Evolutionary conservation across 1,139 yeast species (phyloP).

Genomic region (Kluyveromyces marxianus): DNA sequence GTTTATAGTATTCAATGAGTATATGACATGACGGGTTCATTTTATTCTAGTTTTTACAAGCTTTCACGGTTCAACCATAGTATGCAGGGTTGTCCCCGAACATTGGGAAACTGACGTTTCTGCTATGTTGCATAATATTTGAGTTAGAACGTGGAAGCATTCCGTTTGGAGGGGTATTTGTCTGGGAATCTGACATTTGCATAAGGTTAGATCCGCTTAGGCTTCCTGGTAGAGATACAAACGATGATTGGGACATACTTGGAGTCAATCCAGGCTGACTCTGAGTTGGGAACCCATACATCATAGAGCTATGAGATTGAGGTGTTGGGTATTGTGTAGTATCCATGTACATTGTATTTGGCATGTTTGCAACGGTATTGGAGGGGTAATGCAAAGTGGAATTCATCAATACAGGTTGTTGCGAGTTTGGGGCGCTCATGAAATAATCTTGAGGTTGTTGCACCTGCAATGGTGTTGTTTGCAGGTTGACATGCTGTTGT

Average conservation of each 20-base stretch:
- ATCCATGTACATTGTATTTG: constrained; percentile 1
- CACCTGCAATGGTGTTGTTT: constrained; percentile 7
- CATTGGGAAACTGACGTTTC: constrained; percentile 4
- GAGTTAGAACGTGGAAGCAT: constrained; percentile 2
- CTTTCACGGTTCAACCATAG: neutral
- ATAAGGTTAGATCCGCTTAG: neutral
- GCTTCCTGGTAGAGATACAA: constrained; percentile 4
- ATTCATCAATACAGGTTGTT: constrained; percentile 4
- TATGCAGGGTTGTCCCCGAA: constrained; percentile 4
- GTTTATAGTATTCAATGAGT: neutral
- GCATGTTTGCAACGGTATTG: constrained; percentile 2
- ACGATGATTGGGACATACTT: constrained; percentile 4
- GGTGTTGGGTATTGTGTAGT: constrained; percentile 4
- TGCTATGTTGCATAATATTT: constrained; percentile 1
- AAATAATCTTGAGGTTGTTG: constrained; percentile 4
- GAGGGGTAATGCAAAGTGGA: constrained; percentile 4
- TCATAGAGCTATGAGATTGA: constrained; percentile 1
- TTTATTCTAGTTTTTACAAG: neutral
- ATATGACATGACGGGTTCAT: neutral
- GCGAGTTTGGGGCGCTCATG: neutral
- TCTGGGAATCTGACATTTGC: constrained; percentile 1
- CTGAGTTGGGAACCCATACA: constrained; percentile 1
- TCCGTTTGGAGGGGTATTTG: constrained; percentile 3
- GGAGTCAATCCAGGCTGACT: constrained; percentile 1
- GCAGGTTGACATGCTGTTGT: constrained; percentile 1